These are phyloP conservation scores for Serendipita indica DNA, from an alignment of 768 basidiomycete species.

Conservation along the genomic window DNA sequence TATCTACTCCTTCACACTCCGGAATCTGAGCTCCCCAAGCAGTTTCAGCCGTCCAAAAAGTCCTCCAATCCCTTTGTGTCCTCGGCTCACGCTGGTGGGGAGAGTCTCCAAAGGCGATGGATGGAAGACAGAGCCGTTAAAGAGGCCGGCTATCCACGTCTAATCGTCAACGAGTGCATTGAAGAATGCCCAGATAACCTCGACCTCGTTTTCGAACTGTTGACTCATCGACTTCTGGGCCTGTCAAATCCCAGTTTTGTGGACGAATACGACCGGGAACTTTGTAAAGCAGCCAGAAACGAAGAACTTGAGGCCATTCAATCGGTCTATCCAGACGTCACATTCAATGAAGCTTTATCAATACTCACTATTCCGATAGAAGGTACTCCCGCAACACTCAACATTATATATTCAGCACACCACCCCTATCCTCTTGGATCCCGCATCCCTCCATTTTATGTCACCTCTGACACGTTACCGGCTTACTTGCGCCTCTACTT, in stretches of 20 bases:
- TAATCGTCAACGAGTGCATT: constrained; percentile 39
- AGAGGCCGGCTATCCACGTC: constrained; percentile 68
- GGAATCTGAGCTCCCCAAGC: constrained; percentile 72
- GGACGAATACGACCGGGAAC: constrained; percentile 16
- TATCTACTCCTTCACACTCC: constrained; percentile 71
- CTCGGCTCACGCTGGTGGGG: constrained; percentile 44
- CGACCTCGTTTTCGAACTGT: neutral
- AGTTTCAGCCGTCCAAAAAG: constrained; percentile 49
- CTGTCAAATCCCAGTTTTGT: neutral
- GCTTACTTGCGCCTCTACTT: constrained; percentile 76
- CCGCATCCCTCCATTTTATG: constrained; percentile 52
- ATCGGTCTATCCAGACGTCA: constrained; percentile 15
- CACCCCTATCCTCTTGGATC: constrained; percentile 33
- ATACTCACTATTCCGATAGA: constrained; percentile 32
- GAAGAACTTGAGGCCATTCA: constrained; percentile 23
- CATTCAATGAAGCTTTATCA: neutral
- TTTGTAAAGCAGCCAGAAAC: constrained; percentile 18
- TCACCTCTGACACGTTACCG: constrained; percentile 52
- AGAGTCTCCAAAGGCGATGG: constrained; percentile 62
- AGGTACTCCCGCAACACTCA: constrained; percentile 47
- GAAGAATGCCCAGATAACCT: constrained; percentile 14
- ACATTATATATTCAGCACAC: constrained; percentile 41
- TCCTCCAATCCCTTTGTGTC: constrained; percentile 58
- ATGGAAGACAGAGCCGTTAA: constrained; percentile 65
- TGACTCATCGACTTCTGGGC: neutral